Evolutionary conservation across 2,329 filamentous ascomycete genomes (phyloP).

Genomic region (Claviceps sp.): DNA sequence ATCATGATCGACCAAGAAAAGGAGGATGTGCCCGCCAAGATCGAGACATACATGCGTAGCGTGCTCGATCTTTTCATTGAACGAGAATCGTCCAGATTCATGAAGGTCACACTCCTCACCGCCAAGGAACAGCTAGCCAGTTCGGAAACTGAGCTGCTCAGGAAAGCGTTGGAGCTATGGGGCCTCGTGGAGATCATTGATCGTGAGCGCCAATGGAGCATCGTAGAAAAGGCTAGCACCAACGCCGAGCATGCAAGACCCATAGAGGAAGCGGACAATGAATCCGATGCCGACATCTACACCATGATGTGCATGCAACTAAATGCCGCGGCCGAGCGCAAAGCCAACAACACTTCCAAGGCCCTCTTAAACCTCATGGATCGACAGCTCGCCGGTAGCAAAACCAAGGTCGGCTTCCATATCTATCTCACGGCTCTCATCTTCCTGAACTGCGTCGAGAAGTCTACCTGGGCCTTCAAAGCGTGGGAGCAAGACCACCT

Average conservation of each 20-base stretch:
- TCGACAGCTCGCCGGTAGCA: slow-evolving; percentile 46
- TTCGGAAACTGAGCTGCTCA: slow-evolving; percentile 39
- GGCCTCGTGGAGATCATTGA: slow-evolving; percentile 52
- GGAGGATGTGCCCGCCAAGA: slow-evolving; percentile 44
- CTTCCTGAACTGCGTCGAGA: slow-evolving; percentile 52
- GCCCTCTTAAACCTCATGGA: slow-evolving; percentile 46
- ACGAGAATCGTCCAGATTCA: slow-evolving; percentile 46
- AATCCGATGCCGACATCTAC: slow-evolving; percentile 42
- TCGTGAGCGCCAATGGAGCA: slow-evolving; percentile 48
- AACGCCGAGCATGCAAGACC: slow-evolving; percentile 27
- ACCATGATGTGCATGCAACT: slow-evolving; percentile 51
- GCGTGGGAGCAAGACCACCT: slow-evolving; percentile 52
- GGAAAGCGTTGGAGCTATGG: slow-evolving; percentile 49
- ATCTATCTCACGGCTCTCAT: slow-evolving; percentile 50
- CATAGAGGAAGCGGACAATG: slow-evolving; percentile 34
- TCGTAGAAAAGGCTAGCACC: slow-evolving; percentile 32
- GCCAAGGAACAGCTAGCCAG: slow-evolving; percentile 32
- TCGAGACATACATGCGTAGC: slow-evolving; percentile 47
- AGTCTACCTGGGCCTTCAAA: slow-evolving; percentile 56
- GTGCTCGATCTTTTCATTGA: slow-evolving; percentile 44
- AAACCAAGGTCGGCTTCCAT: slow-evolving; percentile 43
- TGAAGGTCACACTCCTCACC: slow-evolving; percentile 43
- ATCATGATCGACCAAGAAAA: slow-evolving; percentile 48
- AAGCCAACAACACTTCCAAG: slow-evolving; percentile 46
- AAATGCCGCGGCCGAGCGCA: slow-evolving; percentile 50